These are phyloP conservation scores for Sarocladiaceae sp. DNA, from an alignment of 2,329 filamentous ascomycete species.

Conservation along the genomic window DNA sequence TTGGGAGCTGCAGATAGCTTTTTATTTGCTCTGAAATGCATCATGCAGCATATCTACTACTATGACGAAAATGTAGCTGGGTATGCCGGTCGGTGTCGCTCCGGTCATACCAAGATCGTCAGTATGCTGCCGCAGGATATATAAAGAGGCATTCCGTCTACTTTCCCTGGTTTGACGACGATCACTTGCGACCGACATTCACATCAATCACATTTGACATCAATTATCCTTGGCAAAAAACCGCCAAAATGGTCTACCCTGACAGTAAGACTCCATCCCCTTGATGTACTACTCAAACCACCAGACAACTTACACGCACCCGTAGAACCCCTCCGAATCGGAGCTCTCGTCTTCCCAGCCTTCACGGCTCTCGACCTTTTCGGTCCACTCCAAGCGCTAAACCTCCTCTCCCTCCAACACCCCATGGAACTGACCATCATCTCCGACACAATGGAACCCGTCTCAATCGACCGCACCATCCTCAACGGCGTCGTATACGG, in stretches of 20 bases:
- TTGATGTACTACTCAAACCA: background rate
- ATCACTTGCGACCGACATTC: background rate
- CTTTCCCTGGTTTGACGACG: background rate
- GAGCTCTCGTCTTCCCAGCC: slow-evolving; percentile 28
- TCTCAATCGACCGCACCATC: slow-evolving; percentile 21
- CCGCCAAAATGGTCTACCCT: background rate
- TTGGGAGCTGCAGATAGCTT: too few species aligned
- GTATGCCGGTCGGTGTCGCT: background rate
- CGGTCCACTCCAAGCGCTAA: slow-evolving; percentile 37
- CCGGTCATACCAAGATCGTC: background rate
- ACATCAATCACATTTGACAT: too few species aligned
- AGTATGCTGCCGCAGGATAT: background rate
- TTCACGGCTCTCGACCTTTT: slow-evolving; percentile 39
- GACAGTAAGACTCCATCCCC: background rate
- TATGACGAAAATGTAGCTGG: background rate
- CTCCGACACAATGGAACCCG: slow-evolving; percentile 32
- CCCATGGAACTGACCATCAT: slow-evolving; percentile 34
- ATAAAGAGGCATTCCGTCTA: background rate
- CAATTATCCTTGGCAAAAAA: too few species aligned
- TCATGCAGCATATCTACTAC: too few species aligned
- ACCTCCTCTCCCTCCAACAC: slow-evolving; percentile 28
- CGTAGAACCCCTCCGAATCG: slow-evolving; percentile 6
- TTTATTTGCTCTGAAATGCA: too few species aligned
- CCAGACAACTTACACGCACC: background rate
- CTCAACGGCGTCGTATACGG: slow-evolving; percentile 11